phyloP scores from a whole-genome alignment of 2,329 filamentous ascomycete species.

The Calonectria crousiana region DNA sequence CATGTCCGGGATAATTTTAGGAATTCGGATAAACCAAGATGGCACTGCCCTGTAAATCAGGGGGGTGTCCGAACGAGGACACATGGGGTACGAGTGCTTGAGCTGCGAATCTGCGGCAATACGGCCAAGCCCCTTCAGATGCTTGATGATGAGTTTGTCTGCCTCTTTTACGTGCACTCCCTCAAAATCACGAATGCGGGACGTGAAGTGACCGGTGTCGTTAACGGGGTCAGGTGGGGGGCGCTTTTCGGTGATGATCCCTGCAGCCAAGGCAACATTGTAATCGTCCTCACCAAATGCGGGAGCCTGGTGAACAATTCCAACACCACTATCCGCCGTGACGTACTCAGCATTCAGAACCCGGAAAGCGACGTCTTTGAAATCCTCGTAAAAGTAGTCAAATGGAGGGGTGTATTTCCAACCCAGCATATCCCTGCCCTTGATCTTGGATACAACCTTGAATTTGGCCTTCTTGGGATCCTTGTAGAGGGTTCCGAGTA shows the following conservation, averaged over 20 bases:
- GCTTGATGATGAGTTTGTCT: slow-evolving; percentile 92
- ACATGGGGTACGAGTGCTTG: slow-evolving; percentile 93
- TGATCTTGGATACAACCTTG: slow-evolving; percentile 82
- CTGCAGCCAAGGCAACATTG: slow-evolving; percentile 80
- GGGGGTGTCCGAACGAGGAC: slow-evolving; percentile 93
- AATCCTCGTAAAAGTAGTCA: slow-evolving; percentile 89
- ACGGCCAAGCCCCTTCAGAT: slow-evolving; percentile 81
- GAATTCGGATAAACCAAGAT: slow-evolving; percentile 94
- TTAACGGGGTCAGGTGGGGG: slow-evolving; percentile 93
- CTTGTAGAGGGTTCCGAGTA: slow-evolving; percentile 88
- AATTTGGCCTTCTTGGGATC: slow-evolving; percentile 96
- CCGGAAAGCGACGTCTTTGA: slow-evolving; percentile 85
- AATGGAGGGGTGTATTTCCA: slow-evolving; percentile 93
- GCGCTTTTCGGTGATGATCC: slow-evolving; percentile 81
- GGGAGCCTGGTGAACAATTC: slow-evolving; percentile 93
- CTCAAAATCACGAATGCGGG: slow-evolving; percentile 81
- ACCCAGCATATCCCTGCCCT: slow-evolving; percentile 86
- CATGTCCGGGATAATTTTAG: slow-evolving; percentile 86
- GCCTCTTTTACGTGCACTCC: slow-evolving; percentile 93
- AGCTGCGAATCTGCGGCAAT: slow-evolving; percentile 88
- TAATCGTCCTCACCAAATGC: slow-evolving; percentile 98
- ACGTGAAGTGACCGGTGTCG: slow-evolving; percentile 83
- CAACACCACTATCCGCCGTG: slow-evolving; percentile 89
- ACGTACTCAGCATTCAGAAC: slow-evolving; percentile 89
- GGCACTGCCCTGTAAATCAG: slow-evolving; percentile 93